A percentile compares a stretch with the other conserved stretches of the same genome.
phyloP scores from a whole-genome alignment of 768 basidiomycete genomes.

The Tylopilus plumbeoviolaceoides region DNA sequence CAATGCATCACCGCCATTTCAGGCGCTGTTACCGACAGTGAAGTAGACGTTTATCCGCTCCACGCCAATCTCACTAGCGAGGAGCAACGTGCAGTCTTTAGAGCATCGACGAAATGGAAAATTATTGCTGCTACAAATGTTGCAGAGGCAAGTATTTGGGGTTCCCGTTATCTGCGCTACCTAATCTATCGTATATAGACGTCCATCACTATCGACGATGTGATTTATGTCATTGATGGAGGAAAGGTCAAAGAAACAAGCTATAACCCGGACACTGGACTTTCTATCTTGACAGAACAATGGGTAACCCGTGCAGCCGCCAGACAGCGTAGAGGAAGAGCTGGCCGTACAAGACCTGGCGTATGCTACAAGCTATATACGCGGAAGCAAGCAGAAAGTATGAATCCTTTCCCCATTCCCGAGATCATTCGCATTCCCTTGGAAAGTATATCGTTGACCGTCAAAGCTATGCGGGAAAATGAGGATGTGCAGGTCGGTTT shows the following conservation, averaged over 20 bases:
- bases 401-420: slow-evolving; percentile 73
- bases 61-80: slow-evolving; percentile 86
- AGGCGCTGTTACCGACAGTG: slow-evolving; percentile 23
- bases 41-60: slow-evolving; percentile 64
- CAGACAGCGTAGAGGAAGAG: slow-evolving; percentile 82
- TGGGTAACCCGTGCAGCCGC: slow-evolving; percentile 80
- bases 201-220: slow-evolving; percentile 87
- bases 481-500: slow-evolving; percentile 70
- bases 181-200: slow-evolving; percentile 43
- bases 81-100: slow-evolving; percentile 80
- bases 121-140: slow-evolving; percentile 90
- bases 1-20: slow-evolving; percentile 66
- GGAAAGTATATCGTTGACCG: slow-evolving; percentile 74
- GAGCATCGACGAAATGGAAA: slow-evolving; percentile 63
- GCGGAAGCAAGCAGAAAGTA: slow-evolving; percentile 59
- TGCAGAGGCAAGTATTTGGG: slow-evolving; percentile 57
- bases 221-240: slow-evolving; percentile 78
- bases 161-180: background rate
- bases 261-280: slow-evolving; percentile 61
- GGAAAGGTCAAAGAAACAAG: slow-evolving; percentile 85
- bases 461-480: slow-evolving; percentile 74
- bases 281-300: slow-evolving; percentile 74
- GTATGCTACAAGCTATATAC: slow-evolving; percentile 89
- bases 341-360: slow-evolving; percentile 81
- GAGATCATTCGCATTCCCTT: slow-evolving; percentile 87